Conservation (phyloP, 495 filamentous ascomycete species). For the Aspergillus haitiensis region DNA sequence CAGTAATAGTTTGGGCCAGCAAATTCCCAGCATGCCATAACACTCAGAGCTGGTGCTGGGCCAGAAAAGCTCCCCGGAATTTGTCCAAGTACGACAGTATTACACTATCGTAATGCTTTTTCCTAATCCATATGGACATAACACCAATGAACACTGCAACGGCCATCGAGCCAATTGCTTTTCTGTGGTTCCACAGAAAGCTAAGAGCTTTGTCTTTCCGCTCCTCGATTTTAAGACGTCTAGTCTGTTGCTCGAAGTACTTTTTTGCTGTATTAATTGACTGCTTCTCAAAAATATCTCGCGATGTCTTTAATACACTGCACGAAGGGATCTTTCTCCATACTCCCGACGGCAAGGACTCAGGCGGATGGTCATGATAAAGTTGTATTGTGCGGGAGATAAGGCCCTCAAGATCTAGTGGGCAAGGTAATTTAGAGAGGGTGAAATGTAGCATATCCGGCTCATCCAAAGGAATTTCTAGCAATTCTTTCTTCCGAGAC, state of each 20-base stretch:
- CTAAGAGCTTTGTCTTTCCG: conserved; percentile 51
- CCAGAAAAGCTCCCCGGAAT: conserved; percentile 29
- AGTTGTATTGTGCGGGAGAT: conserved; percentile 64
- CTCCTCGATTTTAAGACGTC: conserved; percentile 65
- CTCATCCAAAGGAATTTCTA: conserved; percentile 79
- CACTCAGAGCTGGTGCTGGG: not conserved
- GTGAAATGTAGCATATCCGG: conserved; percentile 91
- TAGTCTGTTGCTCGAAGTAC: conserved; percentile 67
- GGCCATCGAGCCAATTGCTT: conserved; percentile 56
- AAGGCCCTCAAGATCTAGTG: conserved; percentile 78
- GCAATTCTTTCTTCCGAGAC: conserved; percentile 72
- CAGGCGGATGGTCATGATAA: conserved; percentile 68
- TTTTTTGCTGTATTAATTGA: conserved; percentile 59
- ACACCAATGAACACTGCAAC: conserved; percentile 64
- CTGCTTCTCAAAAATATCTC: conserved; percentile 46
- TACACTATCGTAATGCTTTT: conserved; percentile 43
- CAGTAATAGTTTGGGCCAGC: not conserved
- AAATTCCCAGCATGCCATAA: not conserved
- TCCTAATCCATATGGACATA: conserved; percentile 54
- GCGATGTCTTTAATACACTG: conserved; percentile 84
- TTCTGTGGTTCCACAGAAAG: conserved; percentile 59
- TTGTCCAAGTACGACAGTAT: conserved; percentile 41
- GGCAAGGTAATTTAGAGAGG: conserved; percentile 81
- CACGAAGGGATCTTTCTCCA: conserved; percentile 71
- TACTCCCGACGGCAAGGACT: conserved; percentile 56